Percentiles rank a stretch among this genome's conserved stretches.
Evolutionary conservation across 2,329 filamentous ascomycete genomes (phyloP).

Genomic region (Blumeriella jaapii): DNA sequence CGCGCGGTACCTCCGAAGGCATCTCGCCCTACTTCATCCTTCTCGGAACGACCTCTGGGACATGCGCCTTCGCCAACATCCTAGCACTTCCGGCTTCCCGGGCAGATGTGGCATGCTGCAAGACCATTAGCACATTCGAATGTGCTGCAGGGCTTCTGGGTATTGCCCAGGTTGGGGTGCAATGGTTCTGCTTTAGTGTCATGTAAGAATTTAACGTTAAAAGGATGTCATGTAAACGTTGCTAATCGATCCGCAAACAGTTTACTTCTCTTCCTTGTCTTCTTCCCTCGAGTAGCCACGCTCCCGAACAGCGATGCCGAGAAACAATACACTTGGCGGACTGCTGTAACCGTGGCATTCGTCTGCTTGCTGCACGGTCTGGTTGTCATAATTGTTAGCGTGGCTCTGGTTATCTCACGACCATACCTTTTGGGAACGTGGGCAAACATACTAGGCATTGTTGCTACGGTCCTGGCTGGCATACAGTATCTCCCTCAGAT

Average conservation of each 20-base stretch:
- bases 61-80: slow-evolving; percentile 85
- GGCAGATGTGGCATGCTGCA: slow-evolving; percentile 77
- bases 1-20: slow-evolving; percentile 75
- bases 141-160: slow-evolving; percentile 80
- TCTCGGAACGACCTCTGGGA: slow-evolving; percentile 83
- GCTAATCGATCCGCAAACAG: slow-evolving; percentile 37
- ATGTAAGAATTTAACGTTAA: slow-evolving; percentile 49
- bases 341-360: slow-evolving; percentile 63
- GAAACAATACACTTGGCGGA: slow-evolving; percentile 58
- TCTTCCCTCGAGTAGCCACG: slow-evolving; percentile 61
- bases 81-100: slow-evolving; percentile 74
- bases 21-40: slow-evolving; percentile 94
- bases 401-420: slow-evolving; percentile 51
- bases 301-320: slow-evolving; percentile 26
- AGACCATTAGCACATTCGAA: slow-evolving; percentile 65
- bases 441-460: slow-evolving; percentile 77
- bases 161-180: slow-evolving; percentile 79
- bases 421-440: slow-evolving; percentile 58
- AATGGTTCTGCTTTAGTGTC: slow-evolving; percentile 83
- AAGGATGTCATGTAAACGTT: background rate
- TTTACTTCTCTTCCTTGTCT: slow-evolving; percentile 85
- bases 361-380: slow-evolving; percentile 67
- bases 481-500: slow-evolving; percentile 96
- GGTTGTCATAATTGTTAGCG: slow-evolving; percentile 55
- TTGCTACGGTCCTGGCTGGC: slow-evolving; percentile 65